Conservation (phyloP, 169 alveolate species). For the Plasmodium vivax region DNA sequence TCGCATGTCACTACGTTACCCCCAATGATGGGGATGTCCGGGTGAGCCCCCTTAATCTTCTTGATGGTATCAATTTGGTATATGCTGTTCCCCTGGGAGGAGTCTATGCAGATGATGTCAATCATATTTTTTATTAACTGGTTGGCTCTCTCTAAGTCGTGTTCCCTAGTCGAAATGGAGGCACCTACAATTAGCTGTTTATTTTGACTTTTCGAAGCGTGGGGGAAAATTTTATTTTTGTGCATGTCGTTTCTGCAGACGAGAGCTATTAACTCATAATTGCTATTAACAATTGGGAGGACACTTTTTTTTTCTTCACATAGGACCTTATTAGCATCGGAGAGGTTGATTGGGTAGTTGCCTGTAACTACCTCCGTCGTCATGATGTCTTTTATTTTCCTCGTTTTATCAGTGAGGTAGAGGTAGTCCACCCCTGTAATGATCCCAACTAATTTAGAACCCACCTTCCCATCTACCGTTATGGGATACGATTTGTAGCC, state of each 20-base stretch:
- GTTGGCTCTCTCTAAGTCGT: conserved; percentile 77
- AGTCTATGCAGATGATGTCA: conserved; percentile 91
- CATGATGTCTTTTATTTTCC: conserved; percentile 86
- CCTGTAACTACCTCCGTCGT: conserved; percentile 88
- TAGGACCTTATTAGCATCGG: conserved; percentile 88
- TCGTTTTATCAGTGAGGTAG: conserved; percentile 86
- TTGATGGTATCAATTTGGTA: conserved; percentile 91
- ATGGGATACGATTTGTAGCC: conserved; percentile 89
- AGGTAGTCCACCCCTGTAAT: conserved; percentile 91
- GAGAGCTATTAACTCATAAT: conserved; percentile 89
- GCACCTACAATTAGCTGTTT: conserved; percentile 92
- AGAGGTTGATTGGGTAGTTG: conserved; percentile 85
- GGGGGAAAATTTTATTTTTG: conserved; percentile 89
- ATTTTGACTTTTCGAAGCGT: conserved; percentile 90
- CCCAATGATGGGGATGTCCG: conserved; percentile 90
- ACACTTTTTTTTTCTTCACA: conserved; percentile 86
- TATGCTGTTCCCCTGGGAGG: conserved; percentile 94
- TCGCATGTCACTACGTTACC: conserved; percentile 95
- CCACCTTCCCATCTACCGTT: conserved; percentile 88
- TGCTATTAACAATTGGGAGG: conserved; percentile 90
- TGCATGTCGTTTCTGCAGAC: conserved; percentile 90
- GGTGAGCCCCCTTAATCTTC: conserved; percentile 87
- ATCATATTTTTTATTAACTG: conserved; percentile 80
- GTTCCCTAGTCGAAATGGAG: conserved; percentile 85
- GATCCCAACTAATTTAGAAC: conserved; percentile 90